Evolutionary conservation across 768 basidiomycete species (phyloP), one percentile per base, ranked within the genome.

Genomic region (Leucosporidium yakuticum): DNA sequence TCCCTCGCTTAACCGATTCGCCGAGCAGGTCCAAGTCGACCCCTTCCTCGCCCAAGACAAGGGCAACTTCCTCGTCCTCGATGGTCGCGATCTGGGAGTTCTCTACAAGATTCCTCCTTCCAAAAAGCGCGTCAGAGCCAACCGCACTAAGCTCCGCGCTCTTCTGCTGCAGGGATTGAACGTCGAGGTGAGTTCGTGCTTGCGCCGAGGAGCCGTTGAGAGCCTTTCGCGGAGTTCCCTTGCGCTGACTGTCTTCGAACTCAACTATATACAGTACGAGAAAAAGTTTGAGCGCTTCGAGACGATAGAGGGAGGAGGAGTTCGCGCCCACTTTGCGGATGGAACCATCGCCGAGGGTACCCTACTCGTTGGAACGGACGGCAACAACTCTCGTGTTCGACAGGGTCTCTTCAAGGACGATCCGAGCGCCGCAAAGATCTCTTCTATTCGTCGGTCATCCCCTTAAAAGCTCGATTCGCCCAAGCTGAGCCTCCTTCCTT

Each of bases 51-150:
- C 29, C 12, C 44, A 60, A n/a, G 60, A 60, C 60, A n/a, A 60
- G 27, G 60, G 60, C 17, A 44, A 60, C 60, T 60, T 60, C 39
- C 36, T 60, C 21, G 32, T 60, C 3, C 34, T 60, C 39, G 48
- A 50, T 19, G 60, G 60, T 29, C 39, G 60, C 2, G 60, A 60
- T 36, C 48, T 44, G 11, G 12, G 29, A 9, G 23, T 50, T 9
- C 20, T 60, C 20, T 60, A 60, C 60, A 29, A 47, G 29, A 60
- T 60, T 23, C 60, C 60, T 32, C 60, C 60, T 15, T 60, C 60
- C 34, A 60, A 60, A 36, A 23, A 29, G 11, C 60, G 60, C 34
- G n/a, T 60, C 36, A 19, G 60, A 4, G 60, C 60, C 14, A 36
- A 60, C 60, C 20, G 60, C 21, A 29, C 34, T 12, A 60, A 60